Conservation (phyloP, 2,329 filamentous ascomycete species). For the Didymella sp. region DNA sequence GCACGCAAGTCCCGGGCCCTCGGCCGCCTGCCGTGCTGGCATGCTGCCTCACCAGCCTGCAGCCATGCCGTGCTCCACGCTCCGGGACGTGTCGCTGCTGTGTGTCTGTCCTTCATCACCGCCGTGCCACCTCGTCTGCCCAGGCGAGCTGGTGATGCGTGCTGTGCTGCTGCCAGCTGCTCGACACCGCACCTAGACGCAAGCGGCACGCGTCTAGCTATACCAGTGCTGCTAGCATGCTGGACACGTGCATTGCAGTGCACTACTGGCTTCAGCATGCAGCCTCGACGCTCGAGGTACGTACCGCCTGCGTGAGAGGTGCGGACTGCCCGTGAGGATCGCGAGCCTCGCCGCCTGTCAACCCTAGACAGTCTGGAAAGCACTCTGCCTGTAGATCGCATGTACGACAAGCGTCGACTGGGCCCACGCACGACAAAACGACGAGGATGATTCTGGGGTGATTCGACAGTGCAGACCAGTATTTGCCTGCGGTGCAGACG, state of each 20-base stretch:
- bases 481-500: conserved; percentile 3
- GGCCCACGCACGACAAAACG: conserved; percentile 9
- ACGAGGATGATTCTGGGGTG: not conserved
- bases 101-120: conserved; percentile 7
- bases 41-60: conserved; percentile 2
- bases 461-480: conserved; percentile 5
- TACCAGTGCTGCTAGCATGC: conserved; percentile 2
- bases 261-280: conserved; percentile 8
- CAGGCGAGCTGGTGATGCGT: not conserved
- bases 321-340: not conserved
- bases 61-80: conserved; percentile 21
- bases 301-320: not conserved
- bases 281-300: conserved; percentile 9
- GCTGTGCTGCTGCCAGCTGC: not conserved
- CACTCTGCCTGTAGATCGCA: not conserved
- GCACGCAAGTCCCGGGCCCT: conserved; percentile 6
- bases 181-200: conserved; percentile 8
- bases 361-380: not conserved
- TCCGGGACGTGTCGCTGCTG: conserved; percentile 17
- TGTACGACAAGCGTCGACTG: conserved; percentile 1
- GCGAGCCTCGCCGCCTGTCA: not conserved
- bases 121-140: conserved; percentile 9
- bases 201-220: conserved; percentile 17
- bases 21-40: conserved; percentile 19
- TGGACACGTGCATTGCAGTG: conserved; percentile 14